Conservation (phyloP, 441 rosid genomes). For the Aquilaria agallochum region DNA sequence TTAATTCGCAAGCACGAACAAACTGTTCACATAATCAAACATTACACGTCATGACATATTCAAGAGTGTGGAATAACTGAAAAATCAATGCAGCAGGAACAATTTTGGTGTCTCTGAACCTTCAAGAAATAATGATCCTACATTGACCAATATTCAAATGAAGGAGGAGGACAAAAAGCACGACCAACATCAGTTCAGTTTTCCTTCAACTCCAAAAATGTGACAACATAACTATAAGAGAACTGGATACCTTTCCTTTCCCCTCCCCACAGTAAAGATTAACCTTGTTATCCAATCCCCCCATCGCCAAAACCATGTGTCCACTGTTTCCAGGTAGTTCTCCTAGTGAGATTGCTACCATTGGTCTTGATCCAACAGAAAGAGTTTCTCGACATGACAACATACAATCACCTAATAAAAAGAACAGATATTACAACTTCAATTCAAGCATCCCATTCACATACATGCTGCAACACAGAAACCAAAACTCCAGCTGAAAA, state of each 20-base stretch:
- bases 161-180: not conserved
- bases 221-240: not conserved
- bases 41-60: slow-evolving; percentile 5
- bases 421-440: not conserved
- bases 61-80: not conserved
- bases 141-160: not conserved
- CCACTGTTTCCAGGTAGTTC: slow-evolving; percentile 66
- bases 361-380: slow-evolving; percentile 70
- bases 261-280: slow-evolving; percentile 72
- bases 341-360: slow-evolving; percentile 76
- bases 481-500: slow-evolving; percentile 3
- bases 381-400: slow-evolving; percentile 56
- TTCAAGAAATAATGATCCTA: slow-evolving; percentile 1
- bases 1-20: slow-evolving; percentile 75
- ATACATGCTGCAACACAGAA: not conserved
- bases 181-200: too few relatives aligned
- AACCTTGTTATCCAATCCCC: slow-evolving; percentile 87
- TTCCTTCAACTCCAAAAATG: too few relatives aligned
- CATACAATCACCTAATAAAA: slow-evolving; percentile 59
- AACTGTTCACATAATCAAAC: slow-evolving; percentile 43
- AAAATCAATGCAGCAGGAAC: not conserved
- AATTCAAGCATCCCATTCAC: slow-evolving; percentile 3
- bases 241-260: slow-evolving; percentile 62
- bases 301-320: slow-evolving; percentile 69
- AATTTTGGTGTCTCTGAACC: not conserved